Percentiles rank a stretch among this genome's conserved stretches.
These are phyloP conservation scores for Tetragonia tetragonoides DNA, from an alignment of 148 eudicot species.

Conservation along the genomic window DNA sequence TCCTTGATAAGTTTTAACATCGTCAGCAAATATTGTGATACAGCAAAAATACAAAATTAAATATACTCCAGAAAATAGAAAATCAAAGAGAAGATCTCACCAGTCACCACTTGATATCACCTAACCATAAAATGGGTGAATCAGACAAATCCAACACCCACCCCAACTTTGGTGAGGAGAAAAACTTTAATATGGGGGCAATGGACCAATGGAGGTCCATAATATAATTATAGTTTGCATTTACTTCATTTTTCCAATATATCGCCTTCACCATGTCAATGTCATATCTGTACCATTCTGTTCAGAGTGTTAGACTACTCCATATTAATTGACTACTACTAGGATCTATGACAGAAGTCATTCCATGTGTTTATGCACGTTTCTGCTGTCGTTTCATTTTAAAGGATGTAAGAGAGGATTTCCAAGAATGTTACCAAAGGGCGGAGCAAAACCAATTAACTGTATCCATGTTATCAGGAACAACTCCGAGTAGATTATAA, in stretches of 20 bases:
- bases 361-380: too few species aligned
- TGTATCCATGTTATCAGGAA: too few species aligned
- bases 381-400: too few species aligned
- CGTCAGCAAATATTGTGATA: slow-evolving; percentile 4
- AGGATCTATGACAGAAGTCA: too few species aligned
- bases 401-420: too few species aligned
- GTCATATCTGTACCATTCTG: too few species aligned
- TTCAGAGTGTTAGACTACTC: too few species aligned
- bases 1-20: not conserved
- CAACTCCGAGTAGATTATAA: too few species aligned
- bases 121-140: not conserved
- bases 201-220: not conserved
- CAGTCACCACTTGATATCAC: slow-evolving; percentile 12
- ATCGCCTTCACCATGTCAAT: not conserved
- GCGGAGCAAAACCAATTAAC: too few species aligned
- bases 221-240: not conserved
- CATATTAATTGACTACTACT: too few species aligned
- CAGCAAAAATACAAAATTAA: not conserved
- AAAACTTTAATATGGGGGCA: not conserved
- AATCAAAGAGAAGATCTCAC: slow-evolving; percentile 8
- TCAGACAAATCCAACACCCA: not conserved
- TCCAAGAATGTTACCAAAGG: too few species aligned
- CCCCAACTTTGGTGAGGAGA: not conserved
- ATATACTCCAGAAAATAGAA: too few species aligned
- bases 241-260: not conserved